A percentile compares a stretch with the other conserved stretches of the same genome.
phyloP scores from a whole-genome alignment of 208 protist genomes.

The Acanthamoeba triangularis region DNA sequence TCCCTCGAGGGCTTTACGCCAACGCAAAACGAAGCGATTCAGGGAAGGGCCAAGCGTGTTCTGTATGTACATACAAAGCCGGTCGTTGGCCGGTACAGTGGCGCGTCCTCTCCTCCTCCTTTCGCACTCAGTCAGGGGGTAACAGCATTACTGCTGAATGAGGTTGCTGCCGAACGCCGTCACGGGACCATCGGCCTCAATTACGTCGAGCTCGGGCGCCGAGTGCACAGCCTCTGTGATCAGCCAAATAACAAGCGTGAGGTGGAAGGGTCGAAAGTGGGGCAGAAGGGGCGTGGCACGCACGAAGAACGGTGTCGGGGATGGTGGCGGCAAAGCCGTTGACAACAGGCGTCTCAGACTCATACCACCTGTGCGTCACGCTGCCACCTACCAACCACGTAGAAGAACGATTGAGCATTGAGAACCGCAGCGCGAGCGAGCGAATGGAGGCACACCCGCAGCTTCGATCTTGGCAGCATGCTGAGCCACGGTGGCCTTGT shows the following conservation, averaged over 20 bases:
- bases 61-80: background rate
- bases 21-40: background rate
- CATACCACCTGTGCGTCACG: constrained; percentile 37
- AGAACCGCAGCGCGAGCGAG: background rate
- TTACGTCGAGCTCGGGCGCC: constrained; percentile 35
- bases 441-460: background rate
- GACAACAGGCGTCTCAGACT: constrained; percentile 39
- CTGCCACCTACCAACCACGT: background rate
- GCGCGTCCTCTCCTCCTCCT: no score
- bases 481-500: constrained; percentile 13
- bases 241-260: no score
- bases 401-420: background rate
- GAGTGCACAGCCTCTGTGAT: background rate
- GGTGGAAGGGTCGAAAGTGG: background rate
- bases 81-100: background rate
- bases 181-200: constrained; percentile 38
- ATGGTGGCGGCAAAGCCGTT: constrained; percentile 73
- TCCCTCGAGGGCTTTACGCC: no score
- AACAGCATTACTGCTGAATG: background rate
- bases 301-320: constrained; percentile 34
- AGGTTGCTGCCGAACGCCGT: constrained; percentile 15
- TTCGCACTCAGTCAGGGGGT: background rate
- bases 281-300: background rate
- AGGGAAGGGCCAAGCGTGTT: background rate
- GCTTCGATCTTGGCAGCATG: constrained; percentile 27